Evolutionary conservation across 1,139 yeast genomes (phyloP).

Genomic region (Hemisphaericaspora lyxosophila): DNA sequence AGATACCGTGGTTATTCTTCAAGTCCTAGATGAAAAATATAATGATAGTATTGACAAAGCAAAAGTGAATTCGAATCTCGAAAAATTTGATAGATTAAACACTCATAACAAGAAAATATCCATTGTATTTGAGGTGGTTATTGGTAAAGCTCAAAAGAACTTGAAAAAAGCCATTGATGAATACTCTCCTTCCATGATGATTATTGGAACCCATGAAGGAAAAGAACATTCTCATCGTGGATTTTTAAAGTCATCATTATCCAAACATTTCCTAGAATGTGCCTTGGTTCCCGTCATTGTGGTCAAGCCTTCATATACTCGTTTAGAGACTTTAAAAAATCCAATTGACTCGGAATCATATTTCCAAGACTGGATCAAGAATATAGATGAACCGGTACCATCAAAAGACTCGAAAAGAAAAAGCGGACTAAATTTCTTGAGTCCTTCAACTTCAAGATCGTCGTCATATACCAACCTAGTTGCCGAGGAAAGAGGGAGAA

Average conservation of each 20-base stretch:
- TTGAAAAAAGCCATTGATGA: constrained; percentile 57
- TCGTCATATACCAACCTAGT: constrained; percentile 14
- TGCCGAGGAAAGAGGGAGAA: constrained; percentile 14
- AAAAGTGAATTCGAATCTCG: constrained; percentile 35
- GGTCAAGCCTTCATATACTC: constrained; percentile 56
- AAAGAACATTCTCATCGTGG: constrained; percentile 42
- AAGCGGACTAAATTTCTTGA: constrained; percentile 9
- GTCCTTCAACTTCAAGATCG: constrained; percentile 22
- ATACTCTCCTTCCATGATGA: constrained; percentile 63
- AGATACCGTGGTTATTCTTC: constrained; percentile 61
- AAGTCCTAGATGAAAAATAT: constrained; percentile 53
- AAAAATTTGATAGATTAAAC: constrained; percentile 48
- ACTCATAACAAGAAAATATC: constrained; percentile 48
- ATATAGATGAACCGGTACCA: constrained; percentile 21
- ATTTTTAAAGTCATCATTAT: constrained; percentile 43
- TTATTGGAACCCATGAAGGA: constrained; percentile 58
- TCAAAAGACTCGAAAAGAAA: constrained; percentile 9
- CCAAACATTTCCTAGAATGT: constrained; percentile 65
- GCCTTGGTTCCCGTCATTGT: constrained; percentile 69
- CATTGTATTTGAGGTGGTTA: constrained; percentile 57
- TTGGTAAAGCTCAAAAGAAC: constrained; percentile 60
- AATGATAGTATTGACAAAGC: constrained; percentile 28
- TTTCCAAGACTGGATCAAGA: constrained; percentile 31
- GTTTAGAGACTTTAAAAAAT: constrained; percentile 24
- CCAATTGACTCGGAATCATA: constrained; percentile 32